Base-by-base conservation (phyloP, 2,329 filamentous ascomycete genomes). In the Apiospora sp. region DNA sequence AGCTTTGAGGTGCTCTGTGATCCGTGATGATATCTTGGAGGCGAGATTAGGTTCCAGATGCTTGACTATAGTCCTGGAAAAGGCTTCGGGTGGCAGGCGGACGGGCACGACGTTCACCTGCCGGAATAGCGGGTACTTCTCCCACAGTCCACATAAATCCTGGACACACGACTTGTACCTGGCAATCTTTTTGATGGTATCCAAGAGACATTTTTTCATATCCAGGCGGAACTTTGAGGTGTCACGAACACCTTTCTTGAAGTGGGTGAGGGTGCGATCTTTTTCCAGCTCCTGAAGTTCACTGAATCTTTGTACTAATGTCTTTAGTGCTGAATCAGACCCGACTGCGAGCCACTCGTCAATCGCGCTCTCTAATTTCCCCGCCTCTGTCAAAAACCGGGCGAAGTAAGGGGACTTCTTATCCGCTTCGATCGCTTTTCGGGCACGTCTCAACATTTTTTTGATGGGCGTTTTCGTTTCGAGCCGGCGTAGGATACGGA, bases 101-200 rank as follows among this genome's bases (percentile, higher is more conserved):
- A 83, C 77, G 4, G 76, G 30, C 2, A 80, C 72, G 10, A 83
- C 75, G 16, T 73, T 75, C 68, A 82, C 79, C 0, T 74, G 72
- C 27, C 79, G 77, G 64, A 81, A 76, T 5, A 83, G 34, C 0
- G 77, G 75, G 13, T 75, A 77, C 12, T 78, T 79, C 68, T 77
- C 81, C 0, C 83, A 82, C 4, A 74, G 76, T 1, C 78, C 77
- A 71, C 78, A 78, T 4, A 87, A 75, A 27, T 79, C 77, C 13
- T 75, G 73, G 22, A 82, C 79, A 61, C 78, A 78, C 54, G 83
- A 79, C 22, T 75, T 74, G 58, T 85, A 86, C 70, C 81, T 78
- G 19, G 82, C 78, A 1, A 85, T 78, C 72, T 84, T 84, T 0
- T 34, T 68, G 0, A 85, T 75, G 41, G 79, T 81, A 22, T 82